Evolutionary conservation across 768 basidiomycete genomes (phyloP), one percentile per base, ranked within the genome.

Genomic region (Rubroboletus pulcherrimus): DNA sequence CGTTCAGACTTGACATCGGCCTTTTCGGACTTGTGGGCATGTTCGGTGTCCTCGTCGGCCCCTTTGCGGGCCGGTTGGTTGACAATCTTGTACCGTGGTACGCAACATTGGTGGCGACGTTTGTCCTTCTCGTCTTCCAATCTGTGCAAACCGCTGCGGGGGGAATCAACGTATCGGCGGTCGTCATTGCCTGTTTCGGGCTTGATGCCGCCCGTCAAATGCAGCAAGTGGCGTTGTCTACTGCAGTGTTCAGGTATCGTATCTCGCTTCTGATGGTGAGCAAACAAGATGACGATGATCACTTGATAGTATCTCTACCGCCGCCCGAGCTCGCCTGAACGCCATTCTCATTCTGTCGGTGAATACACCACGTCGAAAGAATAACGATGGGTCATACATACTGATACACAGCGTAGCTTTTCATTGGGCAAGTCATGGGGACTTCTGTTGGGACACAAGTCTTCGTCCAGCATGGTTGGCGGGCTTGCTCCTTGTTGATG

Each of bases 391-490:
- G 1, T 15, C 6, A 3, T 41, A 2, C 35, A 2, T 41, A 2
- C 35, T 42, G 44, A 60, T 21, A 42, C 40, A 1, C 10, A 8
- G 9, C 26, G 26, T 50, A 77, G 73, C 59, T 87, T 31, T 90
- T 91, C 69, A 77, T 89, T 24, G 91, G 91, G 0, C 90, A 93
- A 74, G 87, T 92, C 10, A 84, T 88, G 71, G 91, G 91, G 17
- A 91, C 90, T 0, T 78, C 87, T 0, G 85, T 86, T 0, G 86
- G 89, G 31, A 87, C 89, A 0, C 69, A 80, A 35, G 79, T 93
- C 2, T 93, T 90, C 71, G 77, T 86, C 30, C 61, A 74, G 14
- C 73, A 81, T 59, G 91, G 91, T 15, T 92, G 89, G 89, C 77
- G 82, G 35, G 77, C 87, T 0, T 81, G 79, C 2, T 84, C 88